Conservation (phyloP, 2,329 filamentous ascomycete genomes). For the Aspergillus eucalypticola region DNA sequence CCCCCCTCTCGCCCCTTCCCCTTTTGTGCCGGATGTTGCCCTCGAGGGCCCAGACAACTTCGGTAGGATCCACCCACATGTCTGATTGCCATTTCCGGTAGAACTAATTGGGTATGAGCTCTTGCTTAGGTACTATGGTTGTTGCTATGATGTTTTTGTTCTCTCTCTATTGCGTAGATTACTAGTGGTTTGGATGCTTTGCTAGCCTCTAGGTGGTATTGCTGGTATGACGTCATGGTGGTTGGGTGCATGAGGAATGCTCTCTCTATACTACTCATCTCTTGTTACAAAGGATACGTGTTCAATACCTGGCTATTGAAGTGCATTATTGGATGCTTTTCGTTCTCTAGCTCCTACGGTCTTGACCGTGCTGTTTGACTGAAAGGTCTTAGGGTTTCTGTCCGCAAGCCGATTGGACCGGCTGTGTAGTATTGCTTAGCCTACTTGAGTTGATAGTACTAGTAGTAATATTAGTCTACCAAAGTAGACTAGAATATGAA, state of each 20-base stretch:
- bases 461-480: not conserved
- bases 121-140: not conserved
- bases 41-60: not conserved
- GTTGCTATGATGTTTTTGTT: not conserved
- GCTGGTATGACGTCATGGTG: conserved; percentile 1
- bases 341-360: not conserved
- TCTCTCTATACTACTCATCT: not conserved
- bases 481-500: no score
- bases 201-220: not conserved
- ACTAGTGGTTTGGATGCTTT: not conserved
- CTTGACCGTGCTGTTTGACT: not conserved
- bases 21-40: not conserved
- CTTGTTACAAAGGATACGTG: not conserved
- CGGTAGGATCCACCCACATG: not conserved
- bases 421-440: not conserved
- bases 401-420: not conserved
- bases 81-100: conserved; percentile 1
- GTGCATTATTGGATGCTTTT: not conserved
- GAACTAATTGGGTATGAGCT: not conserved
- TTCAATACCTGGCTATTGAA: not conserved
- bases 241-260: not conserved
- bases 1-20: no score
- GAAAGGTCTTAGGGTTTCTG: not conserved
- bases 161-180: not conserved
- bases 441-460: no score